These are phyloP conservation scores for Solanum aculeatissimum DNA, from an alignment of 305 asterid species.

Conservation along the genomic window DNA sequence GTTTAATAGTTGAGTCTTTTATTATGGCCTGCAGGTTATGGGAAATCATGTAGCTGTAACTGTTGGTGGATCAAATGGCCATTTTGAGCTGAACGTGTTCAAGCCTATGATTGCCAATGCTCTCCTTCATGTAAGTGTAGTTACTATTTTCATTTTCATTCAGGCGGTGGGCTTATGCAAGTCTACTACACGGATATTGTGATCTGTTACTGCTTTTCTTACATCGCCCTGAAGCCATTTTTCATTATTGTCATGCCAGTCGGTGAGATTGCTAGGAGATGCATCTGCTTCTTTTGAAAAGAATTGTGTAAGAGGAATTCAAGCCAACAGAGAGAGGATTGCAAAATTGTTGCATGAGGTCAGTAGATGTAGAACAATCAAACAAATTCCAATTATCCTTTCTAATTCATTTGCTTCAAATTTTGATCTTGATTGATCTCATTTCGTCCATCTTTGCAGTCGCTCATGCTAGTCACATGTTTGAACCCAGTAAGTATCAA, in stretches of 20 bases:
- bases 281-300: slow-evolving; percentile 88
- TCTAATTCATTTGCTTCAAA: not conserved
- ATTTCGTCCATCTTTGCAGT: not conserved
- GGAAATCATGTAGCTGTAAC: slow-evolving; percentile 85
- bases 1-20: not conserved
- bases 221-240: not conserved
- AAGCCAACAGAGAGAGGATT: slow-evolving; percentile 64
- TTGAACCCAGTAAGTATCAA: not conserved
- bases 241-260: slow-evolving; percentile 24
- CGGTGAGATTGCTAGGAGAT: slow-evolving; percentile 81
- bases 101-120: slow-evolving; percentile 87
- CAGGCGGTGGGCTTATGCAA: not conserved
- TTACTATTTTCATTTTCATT: not conserved
- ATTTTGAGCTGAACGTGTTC: slow-evolving; percentile 79
- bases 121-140: slow-evolving; percentile 29
- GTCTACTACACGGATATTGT: not conserved
- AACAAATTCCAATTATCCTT: not conserved
- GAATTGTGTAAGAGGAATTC: slow-evolving; percentile 85
- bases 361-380: not conserved
- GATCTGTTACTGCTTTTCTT: not conserved
- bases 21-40: slow-evolving; percentile 50
- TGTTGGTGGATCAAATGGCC: slow-evolving; percentile 82
- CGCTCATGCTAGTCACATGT: not conserved
- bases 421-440: not conserved
- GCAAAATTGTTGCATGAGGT: not conserved